phyloP scores from a whole-genome alignment of 164 flowering plant species.

The Umbilicus rupestris region DNA sequence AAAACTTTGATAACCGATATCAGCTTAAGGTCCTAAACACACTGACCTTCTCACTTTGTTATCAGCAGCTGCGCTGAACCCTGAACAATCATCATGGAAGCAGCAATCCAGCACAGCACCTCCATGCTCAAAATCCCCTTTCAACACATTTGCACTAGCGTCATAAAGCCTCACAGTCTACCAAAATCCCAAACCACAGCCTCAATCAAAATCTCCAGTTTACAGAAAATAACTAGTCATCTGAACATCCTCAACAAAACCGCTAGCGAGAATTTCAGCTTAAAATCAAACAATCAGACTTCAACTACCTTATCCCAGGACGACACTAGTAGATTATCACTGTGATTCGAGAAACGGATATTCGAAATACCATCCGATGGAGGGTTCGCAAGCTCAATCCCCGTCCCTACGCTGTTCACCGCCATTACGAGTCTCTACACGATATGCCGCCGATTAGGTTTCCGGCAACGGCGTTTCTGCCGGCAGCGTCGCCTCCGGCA shows the following conservation, averaged over 20 bases:
- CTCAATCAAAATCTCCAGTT: not conserved
- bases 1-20: not conserved
- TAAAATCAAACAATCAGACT: not conserved
- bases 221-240: no score
- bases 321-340: conserved; percentile 90
- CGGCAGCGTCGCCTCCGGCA: no score
- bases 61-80: conserved; percentile 78
- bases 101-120: conserved; percentile 92
- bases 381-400: conserved; percentile 70
- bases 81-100: conserved; percentile 94
- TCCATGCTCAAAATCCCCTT: conserved; percentile 90
- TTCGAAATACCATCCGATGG: conserved; percentile 93
- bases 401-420: conserved; percentile 25
- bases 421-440: not conserved
- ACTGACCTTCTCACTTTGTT: conserved; percentile 75
- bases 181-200: conserved; percentile 7
- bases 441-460: not conserved
- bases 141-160: conserved; percentile 62
- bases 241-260: no score
- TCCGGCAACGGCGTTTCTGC: not conserved
- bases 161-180: conserved; percentile 87
- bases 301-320: conserved; percentile 85
- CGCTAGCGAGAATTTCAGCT: no score
- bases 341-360: conserved; percentile 89
- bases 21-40: not conserved